Evolutionary conservation across 2,329 filamentous ascomycete species (phyloP).

Genomic region (Cephalotrichum gorgonifer): DNA sequence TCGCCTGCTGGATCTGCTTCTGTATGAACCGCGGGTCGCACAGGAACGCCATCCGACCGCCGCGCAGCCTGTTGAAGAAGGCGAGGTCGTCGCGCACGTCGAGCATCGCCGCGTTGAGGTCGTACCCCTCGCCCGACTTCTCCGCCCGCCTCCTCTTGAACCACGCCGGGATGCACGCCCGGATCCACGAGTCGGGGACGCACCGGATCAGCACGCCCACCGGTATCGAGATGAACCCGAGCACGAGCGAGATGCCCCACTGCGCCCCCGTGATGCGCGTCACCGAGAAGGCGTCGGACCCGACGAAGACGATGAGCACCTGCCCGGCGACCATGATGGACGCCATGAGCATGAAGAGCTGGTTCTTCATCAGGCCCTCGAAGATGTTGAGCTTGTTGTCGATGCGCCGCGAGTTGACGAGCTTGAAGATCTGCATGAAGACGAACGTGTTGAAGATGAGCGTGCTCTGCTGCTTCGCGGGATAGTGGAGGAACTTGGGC

Average conservation of each 20-base stretch:
- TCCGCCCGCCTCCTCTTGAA: background rate
- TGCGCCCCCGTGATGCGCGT: slow-evolving; percentile 45
- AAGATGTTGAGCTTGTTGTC: slow-evolving; percentile 71
- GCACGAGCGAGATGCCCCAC: slow-evolving; percentile 59
- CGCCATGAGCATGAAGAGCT: slow-evolving; percentile 61
- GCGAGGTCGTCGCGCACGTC: slow-evolving; percentile 52
- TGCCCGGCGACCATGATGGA: slow-evolving; percentile 62
- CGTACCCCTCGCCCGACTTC: slow-evolving; percentile 12
- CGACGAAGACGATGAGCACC: slow-evolving; percentile 62
- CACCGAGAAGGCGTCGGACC: slow-evolving; percentile 50
- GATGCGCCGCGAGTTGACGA: slow-evolving; percentile 63
- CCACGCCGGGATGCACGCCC: slow-evolving; percentile 4
- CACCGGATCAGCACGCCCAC: slow-evolving; percentile 56
- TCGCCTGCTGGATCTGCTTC: slow-evolving; percentile 16
- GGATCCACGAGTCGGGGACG: slow-evolving; percentile 13
- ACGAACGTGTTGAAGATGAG: slow-evolving; percentile 77
- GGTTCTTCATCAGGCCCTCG: slow-evolving; percentile 57
- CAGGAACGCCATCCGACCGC: slow-evolving; percentile 48
- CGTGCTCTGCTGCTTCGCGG: slow-evolving; percentile 36
- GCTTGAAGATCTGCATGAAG: slow-evolving; percentile 79
- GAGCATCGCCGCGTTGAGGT: slow-evolving; percentile 30
- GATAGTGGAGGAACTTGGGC: slow-evolving; percentile 40
- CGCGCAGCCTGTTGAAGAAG: slow-evolving; percentile 50
- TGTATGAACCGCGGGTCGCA: slow-evolving; percentile 48
- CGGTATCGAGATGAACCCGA: slow-evolving; percentile 56